Evolutionary conservation across 257 asterid genomes (phyloP).

Genomic region (Gardenia jasminoides): DNA sequence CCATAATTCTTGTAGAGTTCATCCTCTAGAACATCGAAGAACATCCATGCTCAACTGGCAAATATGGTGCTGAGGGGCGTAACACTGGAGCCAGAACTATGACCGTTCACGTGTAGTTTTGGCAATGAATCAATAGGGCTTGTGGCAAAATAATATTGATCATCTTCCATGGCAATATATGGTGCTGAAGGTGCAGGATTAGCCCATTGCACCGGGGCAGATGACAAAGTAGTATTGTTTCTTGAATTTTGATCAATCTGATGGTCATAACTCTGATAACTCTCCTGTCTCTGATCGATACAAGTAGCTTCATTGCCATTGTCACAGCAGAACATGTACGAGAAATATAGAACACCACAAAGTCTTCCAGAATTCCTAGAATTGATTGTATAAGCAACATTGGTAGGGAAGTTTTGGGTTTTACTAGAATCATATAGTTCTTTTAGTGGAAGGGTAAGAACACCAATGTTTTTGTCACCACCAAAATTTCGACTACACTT

Average conservation of each 20-base stretch:
- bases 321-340: conserved; percentile 1
- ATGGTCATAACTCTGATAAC: too few relatives aligned
- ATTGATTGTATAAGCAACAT: conserved; percentile 4
- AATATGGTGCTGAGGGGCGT: conserved; percentile 2
- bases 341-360: conserved; percentile 13
- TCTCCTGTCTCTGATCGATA: too few relatives aligned
- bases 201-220: too few relatives aligned
- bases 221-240: background rate
- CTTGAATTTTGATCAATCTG: background rate
- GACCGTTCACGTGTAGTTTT: background rate
- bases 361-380: conserved; percentile 6
- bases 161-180: background rate
- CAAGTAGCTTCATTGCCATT: background rate
- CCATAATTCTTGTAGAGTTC: too few relatives aligned
- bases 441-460: background rate
- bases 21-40: too few relatives aligned
- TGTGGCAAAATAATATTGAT: background rate
- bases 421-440: background rate
- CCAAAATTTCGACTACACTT: background rate
- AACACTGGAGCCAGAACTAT: background rate
- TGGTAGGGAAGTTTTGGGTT: background rate
- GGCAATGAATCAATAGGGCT: background rate
- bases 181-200: conserved; percentile 8
- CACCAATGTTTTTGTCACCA: conserved; percentile 18
- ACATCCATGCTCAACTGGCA: background rate